A percentile compares a stretch with the other conserved stretches of the same genome.
Conservation (phyloP, 2,329 filamentous ascomycete genomes). For the Alternaria rosae region DNA sequence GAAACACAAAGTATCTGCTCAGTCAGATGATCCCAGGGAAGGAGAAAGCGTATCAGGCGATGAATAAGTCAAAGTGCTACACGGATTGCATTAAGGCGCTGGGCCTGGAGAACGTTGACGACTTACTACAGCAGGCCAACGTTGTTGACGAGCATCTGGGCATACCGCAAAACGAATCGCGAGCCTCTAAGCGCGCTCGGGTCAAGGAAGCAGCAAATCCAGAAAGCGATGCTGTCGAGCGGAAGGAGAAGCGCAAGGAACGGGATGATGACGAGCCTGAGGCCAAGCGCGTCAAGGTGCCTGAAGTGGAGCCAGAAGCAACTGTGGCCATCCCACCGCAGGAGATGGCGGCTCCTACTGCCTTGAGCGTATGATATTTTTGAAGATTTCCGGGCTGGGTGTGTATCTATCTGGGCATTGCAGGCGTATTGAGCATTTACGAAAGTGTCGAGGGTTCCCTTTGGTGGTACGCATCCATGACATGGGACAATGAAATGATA, state of each 20-base stretch:
- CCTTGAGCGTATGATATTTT: slow-evolving; percentile 26
- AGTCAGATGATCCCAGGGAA: slow-evolving; percentile 87
- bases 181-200: slow-evolving; percentile 56
- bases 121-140: slow-evolving; percentile 69
- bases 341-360: slow-evolving; percentile 26
- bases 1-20: slow-evolving; percentile 92
- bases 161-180: slow-evolving; percentile 62
- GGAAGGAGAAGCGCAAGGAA: slow-evolving; percentile 30
- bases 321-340: slow-evolving; percentile 15
- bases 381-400: neutral
- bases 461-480: neutral
- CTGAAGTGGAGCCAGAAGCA: slow-evolving; percentile 20
- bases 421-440: slow-evolving; percentile 28
- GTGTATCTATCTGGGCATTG: slow-evolving; percentile 14
- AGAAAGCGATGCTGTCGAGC: slow-evolving; percentile 18
- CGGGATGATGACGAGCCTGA: slow-evolving; percentile 23
- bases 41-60: slow-evolving; percentile 65
- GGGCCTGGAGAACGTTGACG: slow-evolving; percentile 68
- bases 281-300: slow-evolving; percentile 39
- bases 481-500: neutral
- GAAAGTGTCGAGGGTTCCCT: neutral
- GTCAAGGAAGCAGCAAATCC: slow-evolving; percentile 35
- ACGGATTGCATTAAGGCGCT: slow-evolving; percentile 71
- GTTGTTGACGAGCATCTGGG: slow-evolving; percentile 70
- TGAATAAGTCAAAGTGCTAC: slow-evolving; percentile 76